Evolutionary conservation across 169 alveolate genomes (phyloP).

Genomic region (Fabrea salina): DNA sequence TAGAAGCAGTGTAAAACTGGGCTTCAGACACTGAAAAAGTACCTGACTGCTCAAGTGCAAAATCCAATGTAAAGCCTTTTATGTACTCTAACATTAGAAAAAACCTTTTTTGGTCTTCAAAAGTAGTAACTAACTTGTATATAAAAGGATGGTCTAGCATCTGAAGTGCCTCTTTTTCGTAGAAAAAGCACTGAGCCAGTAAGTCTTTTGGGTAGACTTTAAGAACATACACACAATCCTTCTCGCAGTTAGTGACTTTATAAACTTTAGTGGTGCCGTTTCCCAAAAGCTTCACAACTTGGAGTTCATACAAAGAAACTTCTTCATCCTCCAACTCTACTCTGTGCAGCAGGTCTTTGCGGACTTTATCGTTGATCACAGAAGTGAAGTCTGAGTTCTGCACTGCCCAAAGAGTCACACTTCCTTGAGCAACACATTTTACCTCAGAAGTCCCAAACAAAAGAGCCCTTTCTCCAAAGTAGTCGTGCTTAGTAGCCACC

Average conservation of each 20-base stretch:
- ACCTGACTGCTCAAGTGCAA: slow-evolving; percentile 49
- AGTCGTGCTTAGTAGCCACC: not conserved
- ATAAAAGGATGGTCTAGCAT: slow-evolving; percentile 60
- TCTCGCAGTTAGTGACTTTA: not conserved
- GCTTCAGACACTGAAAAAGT: slow-evolving; percentile 40
- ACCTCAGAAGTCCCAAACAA: not conserved
- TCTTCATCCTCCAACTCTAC: not conserved
- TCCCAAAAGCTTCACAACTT: not conserved
- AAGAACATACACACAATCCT: not conserved
- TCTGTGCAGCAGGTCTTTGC: not conserved
- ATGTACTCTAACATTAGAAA: slow-evolving; percentile 66
- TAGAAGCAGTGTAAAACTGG: slow-evolving; percentile 65
- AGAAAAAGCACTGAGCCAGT: not conserved
- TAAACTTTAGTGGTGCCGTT: not conserved
- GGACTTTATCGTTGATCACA: not conserved
- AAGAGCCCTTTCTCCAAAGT: slow-evolving; percentile 27
- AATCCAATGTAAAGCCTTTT: slow-evolving; percentile 60
- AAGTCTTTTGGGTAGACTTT: not conserved
- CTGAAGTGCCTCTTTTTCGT: not conserved
- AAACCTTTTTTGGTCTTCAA: slow-evolving; percentile 60
- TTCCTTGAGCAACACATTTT: slow-evolving; percentile 6
- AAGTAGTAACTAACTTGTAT: slow-evolving; percentile 57
- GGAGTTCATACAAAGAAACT: not conserved
- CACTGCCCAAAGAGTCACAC: not conserved
- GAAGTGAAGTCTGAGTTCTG: not conserved